Conservation (phyloP, 2,329 filamentous ascomycete species). For the Catunica adiposa region DNA sequence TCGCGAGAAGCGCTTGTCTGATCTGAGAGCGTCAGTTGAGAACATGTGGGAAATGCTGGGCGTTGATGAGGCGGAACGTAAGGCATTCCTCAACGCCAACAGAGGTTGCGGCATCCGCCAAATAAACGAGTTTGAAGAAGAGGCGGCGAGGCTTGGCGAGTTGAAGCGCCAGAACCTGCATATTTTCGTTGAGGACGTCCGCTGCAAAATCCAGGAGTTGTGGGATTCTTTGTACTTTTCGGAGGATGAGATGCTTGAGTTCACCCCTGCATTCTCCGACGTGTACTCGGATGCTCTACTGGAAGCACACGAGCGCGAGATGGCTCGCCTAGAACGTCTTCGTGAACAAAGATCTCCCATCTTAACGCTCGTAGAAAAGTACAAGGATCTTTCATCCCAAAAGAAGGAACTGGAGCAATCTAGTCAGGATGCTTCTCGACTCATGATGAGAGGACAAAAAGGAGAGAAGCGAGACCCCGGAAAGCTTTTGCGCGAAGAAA, state of each 20-base stretch:
- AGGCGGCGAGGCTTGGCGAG: conserved; percentile 71
- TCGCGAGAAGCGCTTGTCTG: conserved; percentile 60
- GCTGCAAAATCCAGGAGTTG: conserved; percentile 77
- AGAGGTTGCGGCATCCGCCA: conserved; percentile 79
- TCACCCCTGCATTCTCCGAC: conserved; percentile 90
- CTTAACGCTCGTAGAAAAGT: conserved; percentile 64
- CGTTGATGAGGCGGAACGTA: conserved; percentile 66
- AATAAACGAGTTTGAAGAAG: conserved; percentile 92
- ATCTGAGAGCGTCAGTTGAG: conserved; percentile 65
- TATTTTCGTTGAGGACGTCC: conserved; percentile 86
- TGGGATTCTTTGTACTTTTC: conserved; percentile 92
- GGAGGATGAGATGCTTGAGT: conserved; percentile 97
- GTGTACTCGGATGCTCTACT: conserved; percentile 92
- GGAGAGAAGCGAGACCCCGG: conserved; percentile 90
- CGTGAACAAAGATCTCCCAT: conserved; percentile 77
- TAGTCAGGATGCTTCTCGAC: conserved; percentile 82
- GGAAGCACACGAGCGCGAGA: conserved; percentile 87
- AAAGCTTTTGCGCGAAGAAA: conserved; percentile 85
- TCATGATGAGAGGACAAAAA: conserved; percentile 82
- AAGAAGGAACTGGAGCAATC: conserved; percentile 76
- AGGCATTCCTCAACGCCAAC: conserved; percentile 70
- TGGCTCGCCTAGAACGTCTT: conserved; percentile 61
- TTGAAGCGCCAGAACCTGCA: conserved; percentile 91
- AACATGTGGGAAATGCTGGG: conserved; percentile 76
- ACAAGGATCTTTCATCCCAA: conserved; percentile 68